phyloP scores from a whole-genome alignment of 129 eudicot species.

The Flaveria ramosissima region DNA sequence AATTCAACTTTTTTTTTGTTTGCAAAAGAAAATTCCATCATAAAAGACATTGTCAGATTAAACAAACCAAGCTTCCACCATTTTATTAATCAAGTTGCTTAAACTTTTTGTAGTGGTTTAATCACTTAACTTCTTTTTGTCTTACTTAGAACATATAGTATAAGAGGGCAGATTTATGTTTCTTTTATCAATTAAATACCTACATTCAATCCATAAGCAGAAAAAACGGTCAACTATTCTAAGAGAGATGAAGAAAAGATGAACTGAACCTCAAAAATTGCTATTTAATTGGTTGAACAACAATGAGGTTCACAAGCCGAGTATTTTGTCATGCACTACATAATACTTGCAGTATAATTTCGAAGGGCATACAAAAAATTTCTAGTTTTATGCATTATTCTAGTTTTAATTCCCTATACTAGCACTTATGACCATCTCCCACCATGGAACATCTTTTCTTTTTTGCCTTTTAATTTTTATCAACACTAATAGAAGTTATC shows the following conservation, averaged over 20 bases:
- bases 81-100: neutral
- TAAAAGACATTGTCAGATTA: neutral
- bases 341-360: neutral
- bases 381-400: neutral
- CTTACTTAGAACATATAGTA: neutral
- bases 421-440: neutral
- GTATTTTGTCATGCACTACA: neutral
- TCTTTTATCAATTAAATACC: neutral
- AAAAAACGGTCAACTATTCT: neutral
- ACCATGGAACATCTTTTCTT: neutral
- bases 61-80: constrained; percentile 3
- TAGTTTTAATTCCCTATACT: neutral
- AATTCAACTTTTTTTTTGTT: neutral
- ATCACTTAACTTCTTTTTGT: neutral
- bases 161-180: neutral
- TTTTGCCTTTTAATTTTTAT: neutral
- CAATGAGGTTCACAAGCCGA: neutral
- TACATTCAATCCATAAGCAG: neutral
- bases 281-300: neutral
- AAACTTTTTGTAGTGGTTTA: neutral
- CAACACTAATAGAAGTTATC: neutral
- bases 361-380: neutral
- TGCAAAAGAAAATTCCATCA: constrained; percentile 7
- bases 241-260: neutral
- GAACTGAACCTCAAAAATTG: neutral